Evolutionary conservation across 345 rosid genomes (phyloP).

Genomic region (Eucalyptus regnans): DNA sequence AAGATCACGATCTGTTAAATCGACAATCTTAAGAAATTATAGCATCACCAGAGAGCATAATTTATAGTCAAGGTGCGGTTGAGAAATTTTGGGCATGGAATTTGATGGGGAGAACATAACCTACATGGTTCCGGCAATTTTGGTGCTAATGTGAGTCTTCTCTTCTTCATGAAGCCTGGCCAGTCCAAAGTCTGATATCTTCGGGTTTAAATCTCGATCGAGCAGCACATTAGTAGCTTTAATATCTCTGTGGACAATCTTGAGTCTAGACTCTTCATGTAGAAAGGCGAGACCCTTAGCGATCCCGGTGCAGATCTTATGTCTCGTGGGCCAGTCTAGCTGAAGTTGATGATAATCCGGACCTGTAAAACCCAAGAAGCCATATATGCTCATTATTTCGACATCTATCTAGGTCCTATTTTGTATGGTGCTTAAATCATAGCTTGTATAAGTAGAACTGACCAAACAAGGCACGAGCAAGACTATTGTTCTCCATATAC

Average conservation of each 20-base stretch:
- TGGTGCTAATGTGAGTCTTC: constrained; percentile 43
- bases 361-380: neutral
- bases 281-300: constrained; percentile 55
- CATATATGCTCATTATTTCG: neutral
- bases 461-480: constrained; percentile 49
- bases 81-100: neutral
- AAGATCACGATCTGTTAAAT: neutral
- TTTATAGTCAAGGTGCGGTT: neutral
- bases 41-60: neutral
- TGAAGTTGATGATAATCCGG: constrained; percentile 1
- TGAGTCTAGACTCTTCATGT: constrained; percentile 40
- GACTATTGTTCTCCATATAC: constrained; percentile 61
- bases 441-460: neutral
- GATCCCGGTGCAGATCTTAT: constrained; percentile 36
- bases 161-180: constrained; percentile 41
- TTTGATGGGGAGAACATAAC: neutral
- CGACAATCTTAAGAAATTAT: neutral
- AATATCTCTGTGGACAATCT: constrained; percentile 57
- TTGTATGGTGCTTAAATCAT: neutral
- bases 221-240: constrained; percentile 50
- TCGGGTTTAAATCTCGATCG: constrained; percentile 35
- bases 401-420: neutral
- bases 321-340: constrained; percentile 36
- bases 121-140: constrained; percentile 60
- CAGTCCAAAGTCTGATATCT: constrained; percentile 60